Conservation (phyloP, 768 basidiomycete species). For the Kwoniella bestiolae region DNA sequence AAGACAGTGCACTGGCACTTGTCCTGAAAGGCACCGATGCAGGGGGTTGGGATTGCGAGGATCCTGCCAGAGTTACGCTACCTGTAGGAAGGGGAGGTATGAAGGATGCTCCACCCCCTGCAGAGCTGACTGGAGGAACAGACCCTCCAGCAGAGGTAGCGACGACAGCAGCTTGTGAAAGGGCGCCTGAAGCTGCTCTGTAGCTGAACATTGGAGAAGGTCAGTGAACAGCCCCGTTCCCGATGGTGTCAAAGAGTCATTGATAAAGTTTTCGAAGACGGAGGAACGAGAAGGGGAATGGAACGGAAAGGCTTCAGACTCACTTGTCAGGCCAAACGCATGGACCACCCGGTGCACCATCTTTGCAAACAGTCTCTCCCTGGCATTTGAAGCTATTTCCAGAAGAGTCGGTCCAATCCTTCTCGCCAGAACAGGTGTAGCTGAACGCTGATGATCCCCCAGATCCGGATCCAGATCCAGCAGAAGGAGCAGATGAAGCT, state of each 20-base stretch:
- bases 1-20: neutral
- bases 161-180: neutral
- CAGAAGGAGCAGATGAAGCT: neutral
- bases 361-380: constrained; percentile 12
- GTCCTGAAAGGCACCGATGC: no score
- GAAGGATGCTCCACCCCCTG: neutral
- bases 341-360: constrained; percentile 8
- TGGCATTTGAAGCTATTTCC: neutral
- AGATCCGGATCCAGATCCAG: neutral
- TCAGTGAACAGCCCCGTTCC: no score
- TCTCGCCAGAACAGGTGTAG: constrained; percentile 15
- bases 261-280: no score
- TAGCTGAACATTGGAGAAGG: neutral
- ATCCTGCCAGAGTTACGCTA: neutral
- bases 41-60: no score
- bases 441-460: neutral
- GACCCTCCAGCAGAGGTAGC: neutral
- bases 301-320: neutral
- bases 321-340: constrained; percentile 18
- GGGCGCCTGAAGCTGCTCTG: neutral
- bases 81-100: neutral
- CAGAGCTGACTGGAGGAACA: no score
- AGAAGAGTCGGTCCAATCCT: neutral
- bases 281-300: no score
- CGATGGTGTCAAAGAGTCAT: no score